A percentile compares a stretch with the other conserved stretches of the same genome.
phyloP scores from a whole-genome alignment of 371 early-diverging fungal genomes.

The Rhizopus sp. region DNA sequence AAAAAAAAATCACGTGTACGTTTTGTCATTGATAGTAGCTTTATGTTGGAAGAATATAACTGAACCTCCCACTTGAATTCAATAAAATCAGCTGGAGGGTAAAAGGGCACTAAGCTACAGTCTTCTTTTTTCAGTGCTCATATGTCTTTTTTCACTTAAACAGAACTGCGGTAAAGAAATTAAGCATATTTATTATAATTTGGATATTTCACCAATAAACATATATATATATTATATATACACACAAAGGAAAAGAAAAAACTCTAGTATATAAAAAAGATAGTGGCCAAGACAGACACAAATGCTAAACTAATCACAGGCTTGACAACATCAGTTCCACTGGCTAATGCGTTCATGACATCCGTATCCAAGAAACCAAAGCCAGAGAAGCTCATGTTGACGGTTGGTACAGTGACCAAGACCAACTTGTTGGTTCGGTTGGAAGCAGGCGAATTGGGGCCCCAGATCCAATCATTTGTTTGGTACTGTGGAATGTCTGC shows the following conservation, averaged over 20 bases:
- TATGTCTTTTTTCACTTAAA: conserved; percentile 3
- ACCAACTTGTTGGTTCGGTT: conserved; percentile 18
- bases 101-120: no score
- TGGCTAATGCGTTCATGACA: conserved; percentile 36
- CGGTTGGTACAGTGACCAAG: conserved; percentile 25
- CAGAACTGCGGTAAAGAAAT: conserved; percentile 6
- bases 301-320: neutral
- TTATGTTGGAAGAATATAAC: no score
- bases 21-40: conserved; percentile 2
- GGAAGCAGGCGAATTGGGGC: conserved; percentile 8
- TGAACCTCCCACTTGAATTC: no score
- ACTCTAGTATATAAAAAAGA: neutral
- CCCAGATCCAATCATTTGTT: conserved; percentile 34
- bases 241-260: neutral
- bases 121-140: conserved; percentile 6
- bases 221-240: neutral
- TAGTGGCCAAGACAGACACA: neutral
- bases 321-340: neutral
- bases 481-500: conserved; percentile 10
- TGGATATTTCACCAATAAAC: no score
- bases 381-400: conserved; percentile 25
- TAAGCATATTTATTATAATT: neutral
- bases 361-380: conserved; percentile 45
- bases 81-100: no score
- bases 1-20: neutral